phyloP scores from a whole-genome alignment of 768 basidiomycete genomes.

The Serendipita sp. region DNA sequence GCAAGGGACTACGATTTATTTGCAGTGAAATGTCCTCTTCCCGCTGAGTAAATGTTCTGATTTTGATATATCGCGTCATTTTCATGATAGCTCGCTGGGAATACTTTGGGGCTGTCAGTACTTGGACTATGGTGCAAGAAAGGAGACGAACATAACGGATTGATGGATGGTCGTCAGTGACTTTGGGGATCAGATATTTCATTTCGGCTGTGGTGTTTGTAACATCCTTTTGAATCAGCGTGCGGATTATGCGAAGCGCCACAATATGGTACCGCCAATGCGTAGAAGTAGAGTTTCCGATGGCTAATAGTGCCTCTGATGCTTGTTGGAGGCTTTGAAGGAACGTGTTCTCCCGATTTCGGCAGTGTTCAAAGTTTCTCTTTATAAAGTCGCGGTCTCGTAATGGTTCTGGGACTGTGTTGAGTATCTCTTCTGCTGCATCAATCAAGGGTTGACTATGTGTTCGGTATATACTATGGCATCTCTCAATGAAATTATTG shows the following conservation, averaged over 20 bases:
- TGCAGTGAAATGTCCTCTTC: conserved; percentile 44
- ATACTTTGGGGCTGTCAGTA: conserved; percentile 27
- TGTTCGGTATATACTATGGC: conserved; percentile 17
- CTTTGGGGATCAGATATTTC: conserved; percentile 41
- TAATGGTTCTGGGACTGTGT: neutral
- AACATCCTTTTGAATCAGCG: conserved; percentile 48
- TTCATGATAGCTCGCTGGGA: conserved; percentile 64
- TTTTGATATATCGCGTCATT: conserved; percentile 55
- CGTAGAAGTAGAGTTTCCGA: conserved; percentile 42
- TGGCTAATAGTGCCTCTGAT: conserved; percentile 16
- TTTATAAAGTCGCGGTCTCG: neutral
- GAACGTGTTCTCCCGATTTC: neutral
- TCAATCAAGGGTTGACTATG: conserved; percentile 23
- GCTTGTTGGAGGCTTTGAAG: neutral
- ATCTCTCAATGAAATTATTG: conserved; percentile 44
- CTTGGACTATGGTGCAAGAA: neutral
- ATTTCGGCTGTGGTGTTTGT: conserved; percentile 34
- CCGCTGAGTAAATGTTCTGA: conserved; percentile 49
- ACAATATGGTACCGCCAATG: conserved; percentile 71
- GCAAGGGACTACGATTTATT: conserved; percentile 51
- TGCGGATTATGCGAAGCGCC: conserved; percentile 48
- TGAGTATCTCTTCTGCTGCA: neutral
- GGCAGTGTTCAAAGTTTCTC: neutral
- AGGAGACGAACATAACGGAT: conserved; percentile 22
- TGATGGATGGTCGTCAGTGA: conserved; percentile 45